These are phyloP conservation scores for Sporisorium iseilematis-ciliati DNA, from an alignment of 1,284 basidiomycete genomes.

Conservation along the genomic window DNA sequence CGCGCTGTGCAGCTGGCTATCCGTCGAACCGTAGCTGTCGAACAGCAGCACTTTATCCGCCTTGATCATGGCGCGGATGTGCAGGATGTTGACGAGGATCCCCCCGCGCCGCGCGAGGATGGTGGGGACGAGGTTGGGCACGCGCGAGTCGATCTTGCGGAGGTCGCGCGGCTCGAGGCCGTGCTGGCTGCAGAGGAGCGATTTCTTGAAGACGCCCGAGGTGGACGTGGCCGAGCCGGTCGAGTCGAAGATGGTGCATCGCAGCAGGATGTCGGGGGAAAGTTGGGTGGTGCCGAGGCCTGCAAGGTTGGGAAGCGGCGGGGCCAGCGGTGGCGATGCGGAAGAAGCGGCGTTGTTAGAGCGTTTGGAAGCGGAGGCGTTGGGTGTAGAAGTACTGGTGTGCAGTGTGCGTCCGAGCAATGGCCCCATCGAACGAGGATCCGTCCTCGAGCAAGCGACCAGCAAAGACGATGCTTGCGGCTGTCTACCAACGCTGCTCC, in stretches of 20 bases:
- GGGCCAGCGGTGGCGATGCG: conserved; percentile 1
- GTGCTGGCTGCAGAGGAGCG: conserved; percentile 87
- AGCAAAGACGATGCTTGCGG: no score
- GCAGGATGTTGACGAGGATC: conserved; percentile 86
- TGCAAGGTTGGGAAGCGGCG: background rate
- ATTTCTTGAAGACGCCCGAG: conserved; percentile 89
- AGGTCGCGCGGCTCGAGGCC: conserved; percentile 92
- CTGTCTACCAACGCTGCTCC: no score
- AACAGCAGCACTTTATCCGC: conserved; percentile 91
- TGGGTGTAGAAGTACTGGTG: background rate
- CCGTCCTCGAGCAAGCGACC: no score
- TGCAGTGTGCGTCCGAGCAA: background rate
- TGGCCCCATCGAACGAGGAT: background rate
- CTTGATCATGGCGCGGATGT: conserved; percentile 93
- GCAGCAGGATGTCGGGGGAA: conserved; percentile 57
- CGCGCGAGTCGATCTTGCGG: conserved; percentile 92
- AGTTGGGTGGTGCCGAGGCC: conserved; percentile 54
- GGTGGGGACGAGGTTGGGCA: conserved; percentile 91
- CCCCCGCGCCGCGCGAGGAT: conserved; percentile 89
- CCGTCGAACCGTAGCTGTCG: conserved; percentile 72
- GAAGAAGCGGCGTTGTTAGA: background rate
- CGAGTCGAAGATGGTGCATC: conserved; percentile 64
- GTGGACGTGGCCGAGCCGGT: conserved; percentile 79
- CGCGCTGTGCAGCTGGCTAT: conserved; percentile 55
- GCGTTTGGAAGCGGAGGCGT: background rate